phyloP scores from a whole-genome alignment of 805 yeast genomes.

The Saccharomyces mikatae region DNA sequence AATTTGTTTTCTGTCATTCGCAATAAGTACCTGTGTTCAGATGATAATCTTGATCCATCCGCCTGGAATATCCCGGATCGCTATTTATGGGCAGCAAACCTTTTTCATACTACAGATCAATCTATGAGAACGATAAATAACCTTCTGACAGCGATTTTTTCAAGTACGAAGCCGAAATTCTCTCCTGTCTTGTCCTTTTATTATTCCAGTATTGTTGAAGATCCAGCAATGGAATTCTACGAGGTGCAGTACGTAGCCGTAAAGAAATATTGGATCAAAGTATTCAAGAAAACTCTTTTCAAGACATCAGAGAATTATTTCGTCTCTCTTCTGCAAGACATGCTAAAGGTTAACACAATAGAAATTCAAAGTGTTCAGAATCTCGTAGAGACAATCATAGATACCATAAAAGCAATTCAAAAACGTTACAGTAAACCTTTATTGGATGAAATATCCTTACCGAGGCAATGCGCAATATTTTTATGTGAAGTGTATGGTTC shows the following conservation, averaged over 20 bases:
- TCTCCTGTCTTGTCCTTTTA: slow-evolving; percentile 44
- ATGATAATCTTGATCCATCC: slow-evolving; percentile 19
- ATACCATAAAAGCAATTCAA: slow-evolving; percentile 43
- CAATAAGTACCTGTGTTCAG: slow-evolving; percentile 15
- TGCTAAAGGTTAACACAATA: slow-evolving; percentile 55
- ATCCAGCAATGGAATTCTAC: slow-evolving; percentile 29
- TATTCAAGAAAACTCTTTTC: slow-evolving; percentile 31
- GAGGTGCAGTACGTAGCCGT: slow-evolving; percentile 12
- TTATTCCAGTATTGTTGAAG: slow-evolving; percentile 43
- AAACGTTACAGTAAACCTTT: slow-evolving; percentile 54
- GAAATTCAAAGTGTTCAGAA: slow-evolving; percentile 48
- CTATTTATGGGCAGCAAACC: slow-evolving; percentile 41
- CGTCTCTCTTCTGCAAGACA: slow-evolving; percentile 34
- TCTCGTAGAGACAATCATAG: slow-evolving; percentile 46
- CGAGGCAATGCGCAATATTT: slow-evolving; percentile 41
- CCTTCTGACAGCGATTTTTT: slow-evolving; percentile 36
- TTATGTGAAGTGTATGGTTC: slow-evolving; percentile 46
- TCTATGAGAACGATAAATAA: slow-evolving; percentile 40
- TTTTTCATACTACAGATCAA: slow-evolving; percentile 40
- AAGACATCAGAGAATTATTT: slow-evolving; percentile 39
- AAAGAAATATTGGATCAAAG: slow-evolving; percentile 33
- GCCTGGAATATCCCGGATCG: slow-evolving; percentile 42
- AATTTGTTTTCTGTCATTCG: slow-evolving; percentile 30
- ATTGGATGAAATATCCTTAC: slow-evolving; percentile 48
- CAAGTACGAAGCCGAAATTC: slow-evolving; percentile 46